phyloP scores from a whole-genome alignment of 768 basidiomycete genomes.

The Amanita thiersii region DNA sequence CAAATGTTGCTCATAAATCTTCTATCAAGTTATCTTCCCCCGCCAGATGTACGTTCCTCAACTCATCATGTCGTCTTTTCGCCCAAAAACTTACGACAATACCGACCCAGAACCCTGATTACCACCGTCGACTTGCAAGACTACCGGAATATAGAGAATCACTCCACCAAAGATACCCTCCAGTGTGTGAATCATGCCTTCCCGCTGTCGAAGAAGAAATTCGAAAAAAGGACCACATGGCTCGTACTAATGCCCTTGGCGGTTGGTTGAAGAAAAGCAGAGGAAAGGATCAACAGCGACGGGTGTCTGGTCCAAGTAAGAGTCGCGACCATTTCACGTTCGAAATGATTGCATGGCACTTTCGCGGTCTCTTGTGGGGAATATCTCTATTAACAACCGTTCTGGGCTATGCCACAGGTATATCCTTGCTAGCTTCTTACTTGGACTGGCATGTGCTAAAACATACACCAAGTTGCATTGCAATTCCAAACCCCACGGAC shows the following conservation, averaged over 20 bases:
- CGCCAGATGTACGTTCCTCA: conserved; percentile 50
- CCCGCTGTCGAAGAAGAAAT: conserved; percentile 82
- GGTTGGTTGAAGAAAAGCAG: conserved; percentile 60
- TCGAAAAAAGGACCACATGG: conserved; percentile 71
- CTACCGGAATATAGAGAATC: conserved; percentile 69
- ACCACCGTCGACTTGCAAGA: conserved; percentile 49
- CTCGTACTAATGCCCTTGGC: conserved; percentile 67
- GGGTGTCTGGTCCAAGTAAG: conserved; percentile 29
- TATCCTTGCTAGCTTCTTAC: conserved; percentile 12
- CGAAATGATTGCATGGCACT: conserved; percentile 58
- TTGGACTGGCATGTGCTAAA: background rate
- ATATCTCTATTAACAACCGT: conserved; percentile 34
- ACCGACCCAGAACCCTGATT: conserved; percentile 57
- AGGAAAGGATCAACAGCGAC: conserved; percentile 51
- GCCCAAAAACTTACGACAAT: conserved; percentile 3
- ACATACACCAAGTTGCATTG: background rate
- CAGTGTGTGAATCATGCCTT: conserved; percentile 69
- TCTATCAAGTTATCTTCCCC: conserved; percentile 82
- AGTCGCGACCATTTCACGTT: conserved; percentile 35
- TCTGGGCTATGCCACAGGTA: conserved; percentile 38
- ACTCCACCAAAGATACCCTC: conserved; percentile 78
- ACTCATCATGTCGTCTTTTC: background rate
- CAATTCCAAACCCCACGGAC: background rate
- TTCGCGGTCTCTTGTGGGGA: conserved; percentile 64
- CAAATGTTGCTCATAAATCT: conserved; percentile 83